Evolutionary conservation across 2,329 filamentous ascomycete genomes (phyloP), one percentile per base, ranked within the genome.

Genomic region (Cryphonectria japonica): DNA sequence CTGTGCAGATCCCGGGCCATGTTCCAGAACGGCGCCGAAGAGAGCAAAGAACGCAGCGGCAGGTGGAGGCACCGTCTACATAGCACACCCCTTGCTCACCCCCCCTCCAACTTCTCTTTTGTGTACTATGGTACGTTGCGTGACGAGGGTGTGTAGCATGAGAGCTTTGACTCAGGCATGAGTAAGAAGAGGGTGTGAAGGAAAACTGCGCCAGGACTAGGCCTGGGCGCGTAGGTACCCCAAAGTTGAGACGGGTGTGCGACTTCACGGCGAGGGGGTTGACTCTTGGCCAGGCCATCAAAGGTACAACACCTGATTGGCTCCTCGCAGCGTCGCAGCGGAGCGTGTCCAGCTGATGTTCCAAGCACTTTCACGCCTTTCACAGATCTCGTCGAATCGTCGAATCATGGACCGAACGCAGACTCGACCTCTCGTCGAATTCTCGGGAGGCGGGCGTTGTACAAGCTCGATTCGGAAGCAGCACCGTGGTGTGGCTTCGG

Each of bases 141-240:
- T 43, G 37, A 61, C 71, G 71, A 72, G 69, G 69, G 69, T 72
- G 71, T 71, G 69, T 41, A 64, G 59, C 37, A 64, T 50, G 69
- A 68, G 64, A 64, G 65, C 65, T 59, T 70, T 68, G 68, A 72
- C 64, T 72, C 70, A 72, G 65, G 71, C 59, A 68, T 67, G 63
- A 32, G 19, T 34, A 62, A 66, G 50, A 69, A 63, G 62, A 59
- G 71, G 69, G 71, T 68, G 69, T 72, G 65, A 50, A 62, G 29
- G 26, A 59, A 68, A 13, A 14, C 50, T 65, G 50, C 34, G 9
- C 71, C 69, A 68, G 71, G 71, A 69, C 62, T 52, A 67, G 43
- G 69, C 71, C 71, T 71, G 71, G 63, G 69, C 66, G 71, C 69
- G 66, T 69, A 71, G 62, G 54, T 65, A 68, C 63, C 70, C 68